Evolutionary conservation across 768 basidiomycete genomes (phyloP), one percentile per base, ranked within the genome.

Genomic region (Podaxis sp.): DNA sequence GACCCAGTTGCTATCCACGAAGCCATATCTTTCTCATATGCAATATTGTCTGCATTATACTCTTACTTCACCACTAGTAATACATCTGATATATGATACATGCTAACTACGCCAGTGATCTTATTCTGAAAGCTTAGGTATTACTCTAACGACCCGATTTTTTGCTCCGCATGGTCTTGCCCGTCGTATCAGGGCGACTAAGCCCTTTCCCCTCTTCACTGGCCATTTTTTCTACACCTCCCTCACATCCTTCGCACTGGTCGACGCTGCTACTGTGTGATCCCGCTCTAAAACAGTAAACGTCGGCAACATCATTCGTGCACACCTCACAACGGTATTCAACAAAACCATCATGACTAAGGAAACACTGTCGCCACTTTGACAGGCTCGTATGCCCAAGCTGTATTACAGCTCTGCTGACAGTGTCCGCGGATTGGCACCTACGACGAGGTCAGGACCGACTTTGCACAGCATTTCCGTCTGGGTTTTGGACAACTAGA

Each of bases 401-500:
- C 7, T 73, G 74, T 57, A 78, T 77, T 44, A 91, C 82, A 57
- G 76, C 2, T 88, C 90, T 12, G 88, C 86, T 3, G 91, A 77
- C 4, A 80, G 70, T 13, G 87, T 79, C 20, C 88, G 81, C 2
- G 85, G 75, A 69, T 87, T 30, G 89, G 70, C 90, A 91, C 40
- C 75, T 76, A 54, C 75, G 76, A 56, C 86, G 87, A 36, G 83
- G 79, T 30, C 30, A 30, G 30, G 8, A 30, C 30, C 30, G 82
- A 85, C 75, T 81, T 90, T 0, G 88, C 89, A 69, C 89, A 91
- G 71, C 89, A 91, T 7, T 75, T 73, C 24, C 87, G 75, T 30
- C 7, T 12, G 84, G 75, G 66, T 88, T 82, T 66, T 91, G 90
- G 37, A 93, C 76, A 51, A 83, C 66, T 10, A 82, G 75, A 12